Evolutionary conservation across 2,329 filamentous ascomycete genomes (phyloP), one percentile per base, ranked within the genome.

Genomic region (Bimuria novae-zelandiae): DNA sequence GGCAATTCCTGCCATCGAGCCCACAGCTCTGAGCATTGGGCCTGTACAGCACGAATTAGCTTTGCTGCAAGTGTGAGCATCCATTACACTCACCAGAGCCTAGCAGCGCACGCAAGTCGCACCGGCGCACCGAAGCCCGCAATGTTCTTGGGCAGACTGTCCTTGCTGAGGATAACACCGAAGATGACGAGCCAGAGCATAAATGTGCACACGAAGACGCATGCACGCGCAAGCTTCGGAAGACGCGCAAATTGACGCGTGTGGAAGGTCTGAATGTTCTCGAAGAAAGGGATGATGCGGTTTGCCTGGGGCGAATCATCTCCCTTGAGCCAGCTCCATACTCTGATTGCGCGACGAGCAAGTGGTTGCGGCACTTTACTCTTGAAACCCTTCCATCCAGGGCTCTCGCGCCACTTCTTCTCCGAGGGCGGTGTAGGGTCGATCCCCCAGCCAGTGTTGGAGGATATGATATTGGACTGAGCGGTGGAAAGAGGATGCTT

Each of bases 111-210:
- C 12, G 83, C 79, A 47, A 93, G 82, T 54, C 80, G 79, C 41
- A 81, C 78, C 0, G 89, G 88, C 41, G 76, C 77, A n/a, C 88
- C 89, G 76, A 86, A 89, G 37, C 83, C 86, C n/a, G 79, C 80
- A 46, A 92, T 81, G 58, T 89, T 82, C 21, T 80, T 65, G 1
- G 78, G 73, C 44, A 77, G 73, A 14, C 82, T 80, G 45, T 85
- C 85, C 50, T 82, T 78, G 59, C 84, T 82, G 71, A 89, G 82
- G 29, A 92, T 81, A 23, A 90, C 70, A 21, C 82, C 81, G 69
- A 92, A 92, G 1, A 83, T 77, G 27, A 89, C 71, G 14, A 89
- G 72, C 89, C 89, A 93, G 22, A 84, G 67, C 22, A 82, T 78
- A 39, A 87, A 82, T 50, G 84, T 85, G 16, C 76, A 69, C 19